These are phyloP conservation scores for Aspergillus eucalypticola DNA, from an alignment of 2,329 filamentous ascomycete genomes.

Conservation along the genomic window DNA sequence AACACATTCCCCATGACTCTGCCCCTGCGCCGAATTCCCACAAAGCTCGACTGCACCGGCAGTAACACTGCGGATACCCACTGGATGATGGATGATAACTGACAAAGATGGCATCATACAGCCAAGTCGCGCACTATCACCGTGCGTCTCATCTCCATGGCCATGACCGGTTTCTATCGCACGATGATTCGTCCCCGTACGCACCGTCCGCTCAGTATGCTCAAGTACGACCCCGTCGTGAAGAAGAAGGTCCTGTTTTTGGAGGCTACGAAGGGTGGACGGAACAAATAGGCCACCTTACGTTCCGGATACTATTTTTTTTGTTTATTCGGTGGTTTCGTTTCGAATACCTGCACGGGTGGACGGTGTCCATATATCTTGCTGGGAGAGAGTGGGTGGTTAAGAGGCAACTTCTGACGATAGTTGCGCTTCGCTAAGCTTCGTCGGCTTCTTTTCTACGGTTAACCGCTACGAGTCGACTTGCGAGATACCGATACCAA, in stretches of 20 bases:
- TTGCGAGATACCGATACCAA: background rate
- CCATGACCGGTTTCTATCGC: constrained; percentile 97
- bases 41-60: too few species aligned
- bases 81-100: background rate
- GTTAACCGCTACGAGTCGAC: too few species aligned
- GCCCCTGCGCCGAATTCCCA: background rate
- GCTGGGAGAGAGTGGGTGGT: too few species aligned
- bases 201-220: constrained; percentile 85
- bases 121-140: constrained; percentile 89
- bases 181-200: constrained; percentile 81
- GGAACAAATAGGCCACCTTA: constrained; percentile 40
- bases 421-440: background rate
- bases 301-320: too few species aligned
- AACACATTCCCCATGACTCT: background rate
- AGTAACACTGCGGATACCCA: background rate
- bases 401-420: too few species aligned
- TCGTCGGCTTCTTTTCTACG: too few species aligned
- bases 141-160: constrained; percentile 96
- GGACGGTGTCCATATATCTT: too few species aligned
- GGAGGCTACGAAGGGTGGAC: constrained; percentile 80
- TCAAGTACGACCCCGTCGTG: constrained; percentile 98
- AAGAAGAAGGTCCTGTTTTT: constrained; percentile 95
- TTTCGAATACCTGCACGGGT: too few species aligned
- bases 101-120: constrained; percentile 39
- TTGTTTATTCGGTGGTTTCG: too few species aligned